Evolutionary conservation across 1,284 basidiomycete genomes (phyloP), one percentile per base, ranked within the genome.

Genomic region (Wolfiporia cocos): DNA sequence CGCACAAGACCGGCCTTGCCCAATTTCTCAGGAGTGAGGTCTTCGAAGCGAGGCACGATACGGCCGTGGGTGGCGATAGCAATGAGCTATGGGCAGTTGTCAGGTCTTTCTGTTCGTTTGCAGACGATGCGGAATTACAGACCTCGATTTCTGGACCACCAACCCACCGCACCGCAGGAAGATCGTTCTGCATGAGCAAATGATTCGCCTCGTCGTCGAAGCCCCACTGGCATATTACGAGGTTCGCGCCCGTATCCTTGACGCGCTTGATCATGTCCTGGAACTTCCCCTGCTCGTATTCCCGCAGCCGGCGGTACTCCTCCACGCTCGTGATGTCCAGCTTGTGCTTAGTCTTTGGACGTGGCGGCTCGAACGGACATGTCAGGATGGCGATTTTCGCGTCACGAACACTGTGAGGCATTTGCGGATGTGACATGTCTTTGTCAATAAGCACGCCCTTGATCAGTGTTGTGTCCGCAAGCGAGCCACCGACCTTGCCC

Each of bases 141-240:
- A 92, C 91, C 81, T 99, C 95, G 49, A 99, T 96, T 65, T 99
- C 95, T 2, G 96, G 95, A 17, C 95, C 96, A 49, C 95, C 95
- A 43, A 99, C 95, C 95, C 96, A 99, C 61, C 95, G 78, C 19
- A 99, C 95, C n/a, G 95, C 92, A 32, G 95, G 96, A 33, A 99
- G 72, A 12, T 94, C 88, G 61, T 98, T 97, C 70, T 97, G 94
- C 85, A 99, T 92, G 54, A 99, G 68, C 58, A 99, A 58, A 63
- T 99, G 95, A 64, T 99, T 99, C 43, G 95, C 95, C 70, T 99
- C 95, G 63, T 99, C 96, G 60, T 99, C 95, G 62, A 99, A 99
- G 50, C 95, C 95, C 95, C 95, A 99, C 65, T 99, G 96, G 66
- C 95, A 99, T 56, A 99, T 96, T 53, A 99, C 95, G 45, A 99